These are phyloP conservation scores for Coniosporium apollinis DNA, from an alignment of 495 filamentous ascomycete species.

Conservation along the genomic window DNA sequence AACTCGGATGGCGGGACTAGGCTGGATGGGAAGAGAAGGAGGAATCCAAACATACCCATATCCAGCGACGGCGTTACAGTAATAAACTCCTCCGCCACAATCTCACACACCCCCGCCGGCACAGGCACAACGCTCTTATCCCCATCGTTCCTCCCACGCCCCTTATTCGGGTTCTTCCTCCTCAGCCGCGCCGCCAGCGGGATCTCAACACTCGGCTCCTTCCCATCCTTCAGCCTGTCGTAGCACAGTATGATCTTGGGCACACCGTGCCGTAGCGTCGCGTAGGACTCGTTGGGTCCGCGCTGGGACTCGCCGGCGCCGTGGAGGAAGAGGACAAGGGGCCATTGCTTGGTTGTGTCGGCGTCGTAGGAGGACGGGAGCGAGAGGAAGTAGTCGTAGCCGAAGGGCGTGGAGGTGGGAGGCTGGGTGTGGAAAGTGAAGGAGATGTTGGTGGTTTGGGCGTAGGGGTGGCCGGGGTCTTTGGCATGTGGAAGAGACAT, in stretches of 20 bases:
- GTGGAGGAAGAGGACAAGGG: slow-evolving; percentile 9
- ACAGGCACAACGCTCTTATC: background rate
- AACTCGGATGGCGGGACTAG: too few species aligned
- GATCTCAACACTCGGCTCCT: slow-evolving; percentile 3
- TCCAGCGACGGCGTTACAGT: slow-evolving; percentile 2
- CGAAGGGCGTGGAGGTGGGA: background rate
- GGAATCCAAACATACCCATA: background rate
- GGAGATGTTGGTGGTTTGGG: slow-evolving; percentile 2
- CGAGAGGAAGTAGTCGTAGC: slow-evolving; percentile 2
- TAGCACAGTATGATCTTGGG: slow-evolving; percentile 8
- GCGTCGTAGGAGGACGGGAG: slow-evolving; percentile 2
- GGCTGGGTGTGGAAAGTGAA: background rate
- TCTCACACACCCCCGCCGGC: background rate
- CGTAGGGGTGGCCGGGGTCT: slow-evolving; percentile 3
- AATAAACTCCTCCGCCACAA: slow-evolving; percentile 2
- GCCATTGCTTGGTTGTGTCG: background rate
- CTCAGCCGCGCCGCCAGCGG: slow-evolving; percentile 2
- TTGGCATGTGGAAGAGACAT: background rate
- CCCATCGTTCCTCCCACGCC: background rate
- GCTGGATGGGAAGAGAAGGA: too few species aligned
- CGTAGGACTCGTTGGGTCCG: slow-evolving; percentile 1
- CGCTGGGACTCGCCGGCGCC: slow-evolving; percentile 7
- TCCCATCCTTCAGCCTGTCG: slow-evolving; percentile 1
- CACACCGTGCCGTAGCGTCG: slow-evolving; percentile 4
- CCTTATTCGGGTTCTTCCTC: background rate